Conservation (phyloP, 148 eudicot species). For the Amaranthus hypochondriacus region DNA sequence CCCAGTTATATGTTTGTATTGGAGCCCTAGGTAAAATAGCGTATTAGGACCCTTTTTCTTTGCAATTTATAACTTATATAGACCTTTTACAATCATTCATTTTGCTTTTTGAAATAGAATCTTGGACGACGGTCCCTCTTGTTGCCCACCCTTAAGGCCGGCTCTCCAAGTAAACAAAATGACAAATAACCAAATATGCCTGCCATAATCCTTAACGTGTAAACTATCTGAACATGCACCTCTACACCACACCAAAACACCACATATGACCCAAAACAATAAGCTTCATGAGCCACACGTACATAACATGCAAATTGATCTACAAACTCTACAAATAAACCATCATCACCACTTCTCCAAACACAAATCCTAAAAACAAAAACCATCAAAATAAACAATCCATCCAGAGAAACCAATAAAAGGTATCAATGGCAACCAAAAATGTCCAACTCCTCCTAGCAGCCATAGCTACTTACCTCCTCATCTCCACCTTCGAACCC, state of each 20-base stretch:
- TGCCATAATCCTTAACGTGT: conserved; percentile 19
- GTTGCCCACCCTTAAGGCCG: no score
- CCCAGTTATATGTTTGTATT: no score
- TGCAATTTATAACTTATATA: no score
- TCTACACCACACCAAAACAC: conserved; percentile 14
- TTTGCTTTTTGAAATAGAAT: no score
- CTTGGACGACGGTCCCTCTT: no score
- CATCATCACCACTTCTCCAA: neutral
- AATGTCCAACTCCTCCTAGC: neutral
- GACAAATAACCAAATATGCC: no score
- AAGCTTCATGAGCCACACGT: conserved; percentile 22
- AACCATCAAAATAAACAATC: neutral
- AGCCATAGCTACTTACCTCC: conserved; percentile 3
- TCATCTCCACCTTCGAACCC: conserved; percentile 10
- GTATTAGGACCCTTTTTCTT: no score
- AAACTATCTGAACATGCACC: conserved; percentile 20
- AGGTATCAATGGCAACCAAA: neutral
- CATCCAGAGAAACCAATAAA: neutral
- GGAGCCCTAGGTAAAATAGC: no score
- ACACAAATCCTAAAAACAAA: neutral
- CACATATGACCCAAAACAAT: neutral
- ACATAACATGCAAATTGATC: conserved; percentile 17
- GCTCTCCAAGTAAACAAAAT: no score
- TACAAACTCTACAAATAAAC: conserved; percentile 2
- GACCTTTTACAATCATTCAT: no score